phyloP scores from a whole-genome alignment of 2,329 filamentous ascomycete genomes.

The Polychaeton citri region DNA sequence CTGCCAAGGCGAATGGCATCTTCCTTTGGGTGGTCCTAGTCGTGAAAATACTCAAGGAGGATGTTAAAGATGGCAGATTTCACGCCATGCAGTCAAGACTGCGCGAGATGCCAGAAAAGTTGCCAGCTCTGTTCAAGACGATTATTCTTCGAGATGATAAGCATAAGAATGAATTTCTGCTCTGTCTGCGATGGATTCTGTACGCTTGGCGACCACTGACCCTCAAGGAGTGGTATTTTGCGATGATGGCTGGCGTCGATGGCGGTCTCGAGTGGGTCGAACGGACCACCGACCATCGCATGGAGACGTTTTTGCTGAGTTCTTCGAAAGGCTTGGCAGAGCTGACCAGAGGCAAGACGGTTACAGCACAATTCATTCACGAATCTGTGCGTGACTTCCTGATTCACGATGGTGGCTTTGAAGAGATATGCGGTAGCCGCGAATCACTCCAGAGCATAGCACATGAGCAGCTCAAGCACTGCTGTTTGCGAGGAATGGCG shows the following conservation, averaged over 20 bases:
- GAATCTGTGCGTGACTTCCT: slow-evolving; percentile 2
- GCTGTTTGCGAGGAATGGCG: slow-evolving; percentile 1
- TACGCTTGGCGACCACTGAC: slow-evolving; percentile 33
- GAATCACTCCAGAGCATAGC: not conserved
- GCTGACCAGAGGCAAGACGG: slow-evolving; percentile 17
- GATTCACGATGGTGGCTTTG: not conserved
- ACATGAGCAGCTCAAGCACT: slow-evolving; percentile 2
- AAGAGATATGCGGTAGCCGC: not conserved
- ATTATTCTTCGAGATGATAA: slow-evolving; percentile 35
- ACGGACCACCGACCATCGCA: slow-evolving; percentile 5
- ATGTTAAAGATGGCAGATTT: slow-evolving; percentile 20
- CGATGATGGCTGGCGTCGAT: slow-evolving; percentile 20
- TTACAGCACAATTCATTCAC: slow-evolving; percentile 1
- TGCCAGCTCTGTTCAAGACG: slow-evolving; percentile 38
- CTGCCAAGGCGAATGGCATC: slow-evolving; percentile 26
- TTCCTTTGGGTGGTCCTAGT: slow-evolving; percentile 37
- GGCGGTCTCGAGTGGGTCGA: slow-evolving; percentile 9
- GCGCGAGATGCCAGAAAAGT: slow-evolving; percentile 25
- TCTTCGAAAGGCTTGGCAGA: slow-evolving; percentile 41
- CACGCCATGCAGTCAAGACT: slow-evolving; percentile 21
- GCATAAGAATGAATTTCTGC: slow-evolving; percentile 27
- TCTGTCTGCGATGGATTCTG: slow-evolving; percentile 42
- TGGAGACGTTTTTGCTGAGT: slow-evolving; percentile 24
- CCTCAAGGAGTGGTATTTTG: slow-evolving; percentile 34
- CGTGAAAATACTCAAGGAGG: slow-evolving; percentile 32